These are phyloP conservation scores for Papilionanthe hybrid DNA, from an alignment of 116 monocot genomes.

Conservation along the genomic window DNA sequence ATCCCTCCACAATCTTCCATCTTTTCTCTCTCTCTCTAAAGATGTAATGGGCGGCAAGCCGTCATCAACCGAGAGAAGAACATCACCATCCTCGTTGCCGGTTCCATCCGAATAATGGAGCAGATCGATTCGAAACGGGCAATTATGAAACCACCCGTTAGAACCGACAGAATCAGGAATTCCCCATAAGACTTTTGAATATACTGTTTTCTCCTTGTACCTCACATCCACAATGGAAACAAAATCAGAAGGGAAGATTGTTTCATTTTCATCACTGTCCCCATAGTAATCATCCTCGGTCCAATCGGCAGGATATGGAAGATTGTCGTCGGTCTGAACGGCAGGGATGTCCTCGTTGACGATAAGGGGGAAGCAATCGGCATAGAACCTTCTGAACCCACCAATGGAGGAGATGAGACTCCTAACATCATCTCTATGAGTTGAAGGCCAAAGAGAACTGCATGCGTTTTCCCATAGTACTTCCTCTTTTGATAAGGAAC, in stretches of 20 bases:
- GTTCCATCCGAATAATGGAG: conserved; percentile 14
- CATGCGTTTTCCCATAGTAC: conserved; percentile 43
- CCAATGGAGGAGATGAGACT: conserved; percentile 39
- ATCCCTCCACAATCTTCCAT: conserved; percentile 44
- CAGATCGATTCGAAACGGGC: conserved; percentile 38
- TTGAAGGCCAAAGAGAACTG: conserved; percentile 39
- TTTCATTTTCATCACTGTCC: conserved; percentile 28
- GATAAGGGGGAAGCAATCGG: conserved; percentile 47
- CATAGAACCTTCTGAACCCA: conserved; percentile 49
- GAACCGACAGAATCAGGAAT: conserved; percentile 35
- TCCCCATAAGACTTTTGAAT: conserved; percentile 42
- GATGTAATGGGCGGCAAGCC: conserved; percentile 34
- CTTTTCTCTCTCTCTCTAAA: conserved; percentile 43
- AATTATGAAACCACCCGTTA: conserved; percentile 47
- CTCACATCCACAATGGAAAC: conserved; percentile 40
- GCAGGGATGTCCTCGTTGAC: conserved; percentile 34
- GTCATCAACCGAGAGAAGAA: conserved; percentile 21
- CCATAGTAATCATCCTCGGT: conserved; percentile 32
- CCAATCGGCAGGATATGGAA: conserved; percentile 30
- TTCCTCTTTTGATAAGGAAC: conserved; percentile 45
- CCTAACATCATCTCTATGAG: conserved; percentile 34
- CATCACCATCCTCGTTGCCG: conserved; percentile 15
- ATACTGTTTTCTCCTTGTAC: conserved; percentile 35
- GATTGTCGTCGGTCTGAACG: conserved; percentile 5
- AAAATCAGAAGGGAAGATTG: conserved; percentile 37